Percentiles rank a stretch among this genome's conserved stretches.
These are phyloP conservation scores for Lenwebbia sp. DNA, from an alignment of 345 rosid genomes.

Conservation along the genomic window DNA sequence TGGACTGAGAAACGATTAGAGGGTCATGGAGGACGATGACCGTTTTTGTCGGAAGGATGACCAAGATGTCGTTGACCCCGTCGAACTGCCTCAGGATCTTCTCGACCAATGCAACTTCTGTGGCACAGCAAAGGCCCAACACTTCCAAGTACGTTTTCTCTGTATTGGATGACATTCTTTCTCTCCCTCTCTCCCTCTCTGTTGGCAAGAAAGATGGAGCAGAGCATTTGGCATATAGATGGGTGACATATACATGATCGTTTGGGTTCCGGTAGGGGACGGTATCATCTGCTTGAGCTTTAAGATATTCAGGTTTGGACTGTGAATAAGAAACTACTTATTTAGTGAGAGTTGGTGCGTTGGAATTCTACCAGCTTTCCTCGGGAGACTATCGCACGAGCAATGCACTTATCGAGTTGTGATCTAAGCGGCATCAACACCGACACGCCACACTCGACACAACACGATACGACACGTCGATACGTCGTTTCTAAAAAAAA, in stretches of 20 bases:
- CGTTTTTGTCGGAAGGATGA: slow-evolving; percentile 59
- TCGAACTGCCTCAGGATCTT: slow-evolving; percentile 39
- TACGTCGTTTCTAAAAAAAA: no score
- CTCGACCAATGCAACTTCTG: slow-evolving; percentile 64
- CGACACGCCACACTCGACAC: no score
- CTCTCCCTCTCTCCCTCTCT: background rate
- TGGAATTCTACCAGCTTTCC: no score
- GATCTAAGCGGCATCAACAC: no score
- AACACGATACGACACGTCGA: no score
- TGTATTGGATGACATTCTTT: background rate
- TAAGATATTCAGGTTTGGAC: background rate
- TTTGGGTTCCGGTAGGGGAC: background rate
- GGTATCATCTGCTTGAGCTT: background rate
- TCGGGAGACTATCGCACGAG: no score
- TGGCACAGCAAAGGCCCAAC: slow-evolving; percentile 64
- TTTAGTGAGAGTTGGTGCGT: no score
- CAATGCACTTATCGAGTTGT: no score
- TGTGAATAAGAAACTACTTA: no score
- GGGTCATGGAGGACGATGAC: slow-evolving; percentile 59
- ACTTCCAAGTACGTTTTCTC: slow-evolving; percentile 71
- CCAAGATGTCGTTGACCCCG: slow-evolving; percentile 46
- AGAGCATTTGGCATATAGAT: background rate
- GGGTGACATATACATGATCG: background rate
- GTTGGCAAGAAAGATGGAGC: background rate
- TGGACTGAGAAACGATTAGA: slow-evolving; percentile 38